Percentiles rank a stretch among this genome's conserved stretches.
phyloP scores from a whole-genome alignment of 352 stramenopile species.

The Phytopythium boreale region DNA sequence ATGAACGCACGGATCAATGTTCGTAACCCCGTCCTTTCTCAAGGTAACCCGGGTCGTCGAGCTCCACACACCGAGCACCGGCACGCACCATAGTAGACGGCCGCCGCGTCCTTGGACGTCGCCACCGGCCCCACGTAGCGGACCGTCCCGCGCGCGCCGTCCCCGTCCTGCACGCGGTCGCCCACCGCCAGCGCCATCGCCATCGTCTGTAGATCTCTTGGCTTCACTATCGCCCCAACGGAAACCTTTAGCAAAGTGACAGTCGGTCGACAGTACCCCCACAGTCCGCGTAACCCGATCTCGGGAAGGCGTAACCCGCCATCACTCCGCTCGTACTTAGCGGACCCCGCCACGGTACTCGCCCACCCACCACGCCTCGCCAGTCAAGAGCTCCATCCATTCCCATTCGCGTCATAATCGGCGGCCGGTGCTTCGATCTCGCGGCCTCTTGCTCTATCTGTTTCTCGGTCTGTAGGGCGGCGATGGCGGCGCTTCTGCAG shows the following conservation, averaged over 20 bases:
- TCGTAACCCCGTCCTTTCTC: neutral
- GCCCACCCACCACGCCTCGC: neutral
- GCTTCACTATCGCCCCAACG: neutral
- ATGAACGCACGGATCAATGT: no score
- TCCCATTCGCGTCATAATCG: no score
- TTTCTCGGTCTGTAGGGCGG: neutral
- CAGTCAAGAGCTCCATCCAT: neutral
- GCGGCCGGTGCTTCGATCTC: no score
- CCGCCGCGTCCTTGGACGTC: constrained; percentile 46
- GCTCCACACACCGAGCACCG: no score
- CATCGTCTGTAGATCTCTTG: neutral
- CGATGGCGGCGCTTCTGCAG: constrained; percentile 1
- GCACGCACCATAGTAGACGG: constrained; percentile 65
- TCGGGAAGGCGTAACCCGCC: no score
- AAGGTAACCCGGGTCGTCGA: neutral
- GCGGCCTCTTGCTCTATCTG: no score
- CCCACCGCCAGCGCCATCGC: constrained; percentile 22
- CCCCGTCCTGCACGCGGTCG: constrained; percentile 55
- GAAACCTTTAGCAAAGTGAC: neutral
- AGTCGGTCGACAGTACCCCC: no score
- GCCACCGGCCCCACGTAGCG: constrained; percentile 73
- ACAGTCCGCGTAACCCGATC: neutral
- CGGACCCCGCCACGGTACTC: neutral
- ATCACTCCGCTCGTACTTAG: neutral
- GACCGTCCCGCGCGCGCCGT: constrained; percentile 48